Base-by-base conservation (phyloP, 2,329 filamentous ascomycete genomes). In the Botrytis tulipae region DNA sequence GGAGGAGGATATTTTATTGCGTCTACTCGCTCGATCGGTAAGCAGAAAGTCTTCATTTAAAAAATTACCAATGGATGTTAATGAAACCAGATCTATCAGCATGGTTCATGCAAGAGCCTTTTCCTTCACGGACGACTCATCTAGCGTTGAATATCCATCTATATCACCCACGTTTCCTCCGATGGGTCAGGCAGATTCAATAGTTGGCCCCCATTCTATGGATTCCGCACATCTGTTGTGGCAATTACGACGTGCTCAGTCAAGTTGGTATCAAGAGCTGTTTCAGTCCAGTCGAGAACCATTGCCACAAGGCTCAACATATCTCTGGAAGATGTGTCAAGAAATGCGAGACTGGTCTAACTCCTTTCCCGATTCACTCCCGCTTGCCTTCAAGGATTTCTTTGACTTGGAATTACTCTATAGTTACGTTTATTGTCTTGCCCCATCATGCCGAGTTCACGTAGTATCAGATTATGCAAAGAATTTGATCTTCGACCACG, bases 351-450 rank as follows among this genome's bases (percentile, higher is more conserved):
- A 90, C 79, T 98, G 95, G 95, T 91, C 91, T 74, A 89, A 94
- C 51, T 88, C 88, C n/a, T 87, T 97, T 20, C 92, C 94, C 0
- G 83, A 86, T 54, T 87, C 86, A 3, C 86, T 93, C 0, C 87
- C 92, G 0, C 84, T 87, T 0, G 87, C 88, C 40, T 91, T 95
- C 76, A 88, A 90, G 57, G 88, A 92, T 66, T 89, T 95, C 76
- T 97, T 98, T 79, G 92, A 96, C 76, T 88, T 97, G 25, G 96
- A 99, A 80, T 83, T 97, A 60, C 88, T 95, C 65, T 98, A 97
- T 84, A 97, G 93, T 80, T 96, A 94, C 78, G 92, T 97, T 37
- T 94, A 98, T 81, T 93, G 95, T 73, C 87, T 98, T 12, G 94
- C 94, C 0, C 93, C 94, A 0, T 95, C 92, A 51, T 89, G 90